Conservation (phyloP, 768 basidiomycete genomes). For the Jaapia argillacea region DNA sequence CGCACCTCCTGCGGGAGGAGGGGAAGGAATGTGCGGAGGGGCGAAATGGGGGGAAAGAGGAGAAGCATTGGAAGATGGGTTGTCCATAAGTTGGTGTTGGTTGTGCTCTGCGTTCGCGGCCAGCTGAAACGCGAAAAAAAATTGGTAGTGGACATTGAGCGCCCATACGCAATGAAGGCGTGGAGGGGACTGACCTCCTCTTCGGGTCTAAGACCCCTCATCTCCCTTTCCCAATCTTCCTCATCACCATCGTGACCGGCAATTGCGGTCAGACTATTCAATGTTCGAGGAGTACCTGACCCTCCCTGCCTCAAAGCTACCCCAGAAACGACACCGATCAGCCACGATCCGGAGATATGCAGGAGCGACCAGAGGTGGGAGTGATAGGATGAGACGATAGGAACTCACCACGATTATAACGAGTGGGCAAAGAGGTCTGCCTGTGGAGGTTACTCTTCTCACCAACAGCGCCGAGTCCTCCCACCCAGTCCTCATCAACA, state of each 20-base stretch:
- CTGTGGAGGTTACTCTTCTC: conserved; percentile 75
- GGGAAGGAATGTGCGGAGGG: conserved; percentile 46
- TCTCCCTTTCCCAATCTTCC: conserved; percentile 74
- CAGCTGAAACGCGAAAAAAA: too few relatives aligned
- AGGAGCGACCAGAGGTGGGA: conserved; percentile 5
- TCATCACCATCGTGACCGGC: conserved; percentile 83
- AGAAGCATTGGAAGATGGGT: conserved; percentile 32
- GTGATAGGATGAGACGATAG: conserved; percentile 1
- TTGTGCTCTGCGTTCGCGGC: conserved; percentile 19
- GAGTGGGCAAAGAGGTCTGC: conserved; percentile 73
- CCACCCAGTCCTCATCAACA: conserved; percentile 75
- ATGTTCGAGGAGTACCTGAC: conserved; percentile 55
- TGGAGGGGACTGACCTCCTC: conserved; percentile 46
- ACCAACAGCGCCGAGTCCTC: conserved; percentile 73
- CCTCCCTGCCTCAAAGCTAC: conserved; percentile 31
- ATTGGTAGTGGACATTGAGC: neutral
- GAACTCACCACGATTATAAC: conserved; percentile 61
- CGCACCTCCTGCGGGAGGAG: conserved; percentile 49
- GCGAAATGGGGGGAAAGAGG: conserved; percentile 58
- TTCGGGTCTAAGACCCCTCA: conserved; percentile 46
- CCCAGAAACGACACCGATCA: too few relatives aligned
- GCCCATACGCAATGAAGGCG: neutral
- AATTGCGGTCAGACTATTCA: conserved; percentile 80
- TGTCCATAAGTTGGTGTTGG: conserved; percentile 40
- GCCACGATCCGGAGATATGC: conserved; percentile 4